phyloP scores from a whole-genome alignment of 306 rosid genomes.

The Ammopiptanthus mongolicus region DNA sequence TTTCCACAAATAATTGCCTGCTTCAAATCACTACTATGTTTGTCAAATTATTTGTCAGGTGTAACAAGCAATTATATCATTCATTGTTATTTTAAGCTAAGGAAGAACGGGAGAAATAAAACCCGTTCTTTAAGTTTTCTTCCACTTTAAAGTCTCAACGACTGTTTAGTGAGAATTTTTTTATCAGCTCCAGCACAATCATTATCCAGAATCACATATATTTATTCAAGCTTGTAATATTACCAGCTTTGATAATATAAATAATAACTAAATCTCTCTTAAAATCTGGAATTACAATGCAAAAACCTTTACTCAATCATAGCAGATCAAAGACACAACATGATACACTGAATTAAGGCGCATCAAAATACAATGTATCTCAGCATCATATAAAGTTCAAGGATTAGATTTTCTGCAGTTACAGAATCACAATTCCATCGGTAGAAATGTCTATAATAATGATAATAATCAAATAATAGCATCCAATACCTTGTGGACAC shows the following conservation, averaged over 20 bases:
- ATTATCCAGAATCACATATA: background rate
- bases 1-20: constrained; percentile 96
- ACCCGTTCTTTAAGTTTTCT: background rate
- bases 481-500: constrained; percentile 85
- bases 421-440: constrained; percentile 10
- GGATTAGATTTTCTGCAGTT: background rate
- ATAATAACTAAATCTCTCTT: background rate
- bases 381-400: background rate
- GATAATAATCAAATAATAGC: background rate
- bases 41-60: constrained; percentile 18
- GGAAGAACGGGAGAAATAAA: background rate
- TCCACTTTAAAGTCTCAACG: background rate
- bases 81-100: background rate
- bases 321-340: background rate
- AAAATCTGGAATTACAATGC: background rate
- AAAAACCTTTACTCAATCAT: background rate
- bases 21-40: constrained; percentile 1
- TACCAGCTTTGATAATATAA: background rate
- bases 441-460: background rate
- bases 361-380: background rate
- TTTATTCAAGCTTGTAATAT: background rate
- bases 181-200: background rate
- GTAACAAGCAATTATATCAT: constrained; percentile 9
- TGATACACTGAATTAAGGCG: background rate
- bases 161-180: background rate